Evolutionary conservation across 2,329 filamentous ascomycete species (phyloP).

Genomic region (Trichophyton equinum): DNA sequence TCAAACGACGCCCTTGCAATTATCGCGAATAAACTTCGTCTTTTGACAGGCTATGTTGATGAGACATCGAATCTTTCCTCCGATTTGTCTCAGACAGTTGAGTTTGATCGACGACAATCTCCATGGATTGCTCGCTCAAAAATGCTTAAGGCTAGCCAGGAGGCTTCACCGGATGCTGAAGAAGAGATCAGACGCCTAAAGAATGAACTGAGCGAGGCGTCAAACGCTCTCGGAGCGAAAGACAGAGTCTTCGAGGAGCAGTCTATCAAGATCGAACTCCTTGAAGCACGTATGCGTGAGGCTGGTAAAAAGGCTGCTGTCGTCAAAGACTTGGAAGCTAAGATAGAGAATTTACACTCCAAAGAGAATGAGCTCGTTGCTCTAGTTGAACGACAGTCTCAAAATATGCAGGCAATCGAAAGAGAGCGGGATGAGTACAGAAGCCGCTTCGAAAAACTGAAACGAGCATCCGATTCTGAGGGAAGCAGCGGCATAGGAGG

Average conservation of each 20-base stretch:
- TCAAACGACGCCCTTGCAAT: slow-evolving; percentile 52
- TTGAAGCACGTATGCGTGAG: slow-evolving; percentile 77
- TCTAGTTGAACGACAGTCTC: slow-evolving; percentile 25
- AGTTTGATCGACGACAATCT: slow-evolving; percentile 62
- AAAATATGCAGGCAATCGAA: slow-evolving; percentile 27
- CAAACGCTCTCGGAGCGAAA: slow-evolving; percentile 56
- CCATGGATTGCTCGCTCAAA: slow-evolving; percentile 77
- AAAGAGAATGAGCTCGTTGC: slow-evolving; percentile 24
- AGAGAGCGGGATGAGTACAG: slow-evolving; percentile 32
- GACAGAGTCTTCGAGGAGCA: slow-evolving; percentile 76
- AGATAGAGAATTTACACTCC: slow-evolving; percentile 29
- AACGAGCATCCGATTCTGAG: slow-evolving; percentile 29
- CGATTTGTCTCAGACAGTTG: slow-evolving; percentile 59
- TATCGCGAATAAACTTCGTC: slow-evolving; percentile 54
- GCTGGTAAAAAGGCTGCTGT: slow-evolving; percentile 59
- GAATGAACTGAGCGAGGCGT: slow-evolving; percentile 66
- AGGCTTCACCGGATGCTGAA: slow-evolving; percentile 67
- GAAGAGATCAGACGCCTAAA: slow-evolving; percentile 70
- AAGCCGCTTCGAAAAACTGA: slow-evolving; percentile 32
- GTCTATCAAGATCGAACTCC: slow-evolving; percentile 82
- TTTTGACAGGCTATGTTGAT: slow-evolving; percentile 50
- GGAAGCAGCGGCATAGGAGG: slow-evolving; percentile 28
- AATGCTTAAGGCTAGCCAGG: slow-evolving; percentile 71
- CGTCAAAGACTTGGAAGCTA: slow-evolving; percentile 33
- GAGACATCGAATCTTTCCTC: slow-evolving; percentile 59